A percentile compares a stretch with the other conserved stretches of the same genome.
These are phyloP conservation scores for Rhodomyrtus tomentosa DNA, from an alignment of 345 rosid species.

Conservation along the genomic window DNA sequence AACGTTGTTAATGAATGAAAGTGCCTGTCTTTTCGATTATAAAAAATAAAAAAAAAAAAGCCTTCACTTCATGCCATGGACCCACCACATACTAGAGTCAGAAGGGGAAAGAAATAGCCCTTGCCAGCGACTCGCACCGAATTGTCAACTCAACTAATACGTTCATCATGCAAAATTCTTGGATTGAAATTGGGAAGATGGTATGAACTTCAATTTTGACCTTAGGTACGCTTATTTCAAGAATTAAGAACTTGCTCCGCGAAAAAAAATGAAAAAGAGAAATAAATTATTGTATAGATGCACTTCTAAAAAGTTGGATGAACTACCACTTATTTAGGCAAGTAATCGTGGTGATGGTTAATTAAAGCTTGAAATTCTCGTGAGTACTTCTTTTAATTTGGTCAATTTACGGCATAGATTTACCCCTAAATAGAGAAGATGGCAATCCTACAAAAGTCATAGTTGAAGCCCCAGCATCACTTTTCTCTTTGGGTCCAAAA, in stretches of 20 bases:
- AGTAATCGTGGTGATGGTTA: too few species aligned
- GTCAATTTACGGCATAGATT: too few species aligned
- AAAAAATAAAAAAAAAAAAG: background rate
- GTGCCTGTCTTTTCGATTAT: too few species aligned
- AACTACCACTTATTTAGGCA: background rate
- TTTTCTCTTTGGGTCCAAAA: too few species aligned
- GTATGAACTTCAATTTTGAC: background rate
- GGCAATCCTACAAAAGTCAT: too few species aligned
- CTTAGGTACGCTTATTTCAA: too few species aligned
- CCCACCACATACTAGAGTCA: background rate
- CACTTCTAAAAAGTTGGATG: background rate
- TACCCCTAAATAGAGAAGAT: too few species aligned
- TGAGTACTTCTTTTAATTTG: too few species aligned
- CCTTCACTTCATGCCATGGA: background rate
- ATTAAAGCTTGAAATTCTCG: too few species aligned
- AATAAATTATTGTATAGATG: background rate
- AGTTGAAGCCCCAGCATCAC: too few species aligned
- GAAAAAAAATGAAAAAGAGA: background rate
- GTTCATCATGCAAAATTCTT: background rate
- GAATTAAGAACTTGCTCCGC: background rate
- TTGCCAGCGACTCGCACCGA: background rate
- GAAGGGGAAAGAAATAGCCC: background rate
- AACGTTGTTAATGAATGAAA: too few species aligned
- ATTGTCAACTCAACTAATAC: background rate
- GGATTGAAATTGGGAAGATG: background rate